Conservation (phyloP, 768 basidiomycete genomes). For the Mrakia blollopis region DNA sequence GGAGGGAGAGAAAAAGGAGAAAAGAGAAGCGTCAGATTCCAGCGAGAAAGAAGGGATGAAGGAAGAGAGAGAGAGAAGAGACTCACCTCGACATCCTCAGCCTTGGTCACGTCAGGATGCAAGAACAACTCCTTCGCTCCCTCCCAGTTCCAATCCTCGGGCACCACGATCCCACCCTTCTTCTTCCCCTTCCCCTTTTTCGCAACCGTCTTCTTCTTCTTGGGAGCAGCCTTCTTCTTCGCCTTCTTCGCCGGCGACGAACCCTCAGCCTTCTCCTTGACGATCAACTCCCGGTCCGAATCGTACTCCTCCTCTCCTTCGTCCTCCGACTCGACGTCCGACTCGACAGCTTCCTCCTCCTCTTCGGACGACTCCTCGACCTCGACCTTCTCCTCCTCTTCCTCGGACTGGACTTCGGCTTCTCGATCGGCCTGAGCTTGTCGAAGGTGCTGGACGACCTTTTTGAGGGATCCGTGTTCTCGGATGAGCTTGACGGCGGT, state of each 20-base stretch:
- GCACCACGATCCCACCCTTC: slow-evolving; percentile 58
- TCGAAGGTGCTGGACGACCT: slow-evolving; percentile 69
- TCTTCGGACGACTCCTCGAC: slow-evolving; percentile 29
- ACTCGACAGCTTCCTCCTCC: slow-evolving; percentile 29
- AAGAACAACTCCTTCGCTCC: slow-evolving; percentile 86
- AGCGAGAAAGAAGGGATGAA: background rate
- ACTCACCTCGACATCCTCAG: slow-evolving; percentile 74
- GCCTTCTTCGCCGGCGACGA: background rate
- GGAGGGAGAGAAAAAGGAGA: background rate
- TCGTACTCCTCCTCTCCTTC: slow-evolving; percentile 18
- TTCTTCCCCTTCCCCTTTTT: slow-evolving; percentile 22
- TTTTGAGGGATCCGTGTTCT: slow-evolving; percentile 68
- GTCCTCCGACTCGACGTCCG: slow-evolving; percentile 25
- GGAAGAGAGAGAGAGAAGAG: background rate
- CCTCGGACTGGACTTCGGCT: slow-evolving; percentile 37
- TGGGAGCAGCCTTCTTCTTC: slow-evolving; percentile 9
- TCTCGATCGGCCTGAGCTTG: slow-evolving; percentile 57
- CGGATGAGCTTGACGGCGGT: slow-evolving; percentile 86
- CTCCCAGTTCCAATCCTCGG: slow-evolving; percentile 96
- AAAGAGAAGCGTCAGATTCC: background rate
- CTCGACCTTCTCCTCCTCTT: slow-evolving; percentile 35
- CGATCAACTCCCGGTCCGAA: slow-evolving; percentile 23
- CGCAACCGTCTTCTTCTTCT: background rate
- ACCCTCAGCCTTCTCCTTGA: background rate
- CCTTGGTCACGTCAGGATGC: slow-evolving; percentile 82